These are phyloP conservation scores for barrel medic (Medicago truncatula) DNA, from an alignment of 306 rosid species.

Conservation along the genomic window MtrunA17r5.0-ANR NC_053042.1:8678001-8678500, in stretches of 20 bases:
- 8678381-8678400: slow-evolving; percentile 95
- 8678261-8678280: slow-evolving; percentile 12
- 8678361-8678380: slow-evolving; percentile 96
- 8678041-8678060: slow-evolving; percentile 9
- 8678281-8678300: not conserved
- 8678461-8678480: slow-evolving; percentile 28
- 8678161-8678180: not conserved
- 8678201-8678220: slow-evolving; percentile 17
- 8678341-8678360: slow-evolving; percentile 34
- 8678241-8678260: slow-evolving; percentile 35
- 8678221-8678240: slow-evolving; percentile 20
- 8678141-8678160: not conserved
- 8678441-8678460: slow-evolving; percentile 90
- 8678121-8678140: not conserved
- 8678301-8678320: slow-evolving; percentile 13
- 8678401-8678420: slow-evolving; percentile 97
- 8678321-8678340: slow-evolving; percentile 30
- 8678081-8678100: slow-evolving; percentile 18
- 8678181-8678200: not conserved
- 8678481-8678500: slow-evolving; percentile 22
- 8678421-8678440: slow-evolving; percentile 89
- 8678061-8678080: not conserved
- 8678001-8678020: not conserved
- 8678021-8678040: slow-evolving; percentile 7
- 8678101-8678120: slow-evolving; percentile 6